Percentiles rank a stretch among this genome's conserved stretches.
Evolutionary conservation across 1,284 basidiomycete genomes (phyloP).

Genomic region (Ustilago curta): DNA sequence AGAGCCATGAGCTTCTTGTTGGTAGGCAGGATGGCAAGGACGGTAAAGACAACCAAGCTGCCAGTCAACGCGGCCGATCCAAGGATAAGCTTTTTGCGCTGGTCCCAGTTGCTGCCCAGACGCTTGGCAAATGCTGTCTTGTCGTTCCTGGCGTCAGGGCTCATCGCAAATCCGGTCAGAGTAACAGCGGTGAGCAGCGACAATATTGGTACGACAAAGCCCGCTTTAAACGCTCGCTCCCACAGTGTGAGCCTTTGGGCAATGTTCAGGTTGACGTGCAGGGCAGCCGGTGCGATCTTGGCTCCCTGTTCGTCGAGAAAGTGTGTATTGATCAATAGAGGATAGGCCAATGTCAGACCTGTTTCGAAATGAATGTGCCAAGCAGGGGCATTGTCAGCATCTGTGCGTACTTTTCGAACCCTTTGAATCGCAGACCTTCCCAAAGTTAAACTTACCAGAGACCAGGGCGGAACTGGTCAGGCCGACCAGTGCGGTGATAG

Average conservation of each 20-base stretch:
- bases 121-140: slow-evolving; percentile 12
- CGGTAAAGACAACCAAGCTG: slow-evolving; percentile 26
- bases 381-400: slow-evolving; percentile 1
- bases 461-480: slow-evolving; percentile 35
- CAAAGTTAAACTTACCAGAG: slow-evolving; percentile 17
- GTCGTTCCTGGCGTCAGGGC: slow-evolving; percentile 5
- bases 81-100: slow-evolving; percentile 22
- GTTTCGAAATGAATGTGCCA: neutral
- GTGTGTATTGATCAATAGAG: slow-evolving; percentile 33
- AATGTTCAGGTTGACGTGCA: slow-evolving; percentile 28
- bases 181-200: slow-evolving; percentile 16
- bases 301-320: slow-evolving; percentile 35
- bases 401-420: neutral
- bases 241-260: slow-evolving; percentile 42
- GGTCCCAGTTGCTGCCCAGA: slow-evolving; percentile 18
- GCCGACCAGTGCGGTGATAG: slow-evolving; percentile 31
- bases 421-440: neutral
- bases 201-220: slow-evolving; percentile 23
- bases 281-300: slow-evolving; percentile 29
- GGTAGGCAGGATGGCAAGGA: slow-evolving; percentile 27
- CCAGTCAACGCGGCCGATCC: slow-evolving; percentile 24
- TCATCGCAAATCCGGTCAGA: slow-evolving; percentile 19
- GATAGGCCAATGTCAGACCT: slow-evolving; percentile 34
- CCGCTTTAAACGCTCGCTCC: slow-evolving; percentile 33
- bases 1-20: slow-evolving; percentile 34